Evolutionary conservation across 2,329 filamentous ascomycete species (phyloP), one percentile per base, ranked within the genome.

Genomic region (Thelonectria olida): DNA sequence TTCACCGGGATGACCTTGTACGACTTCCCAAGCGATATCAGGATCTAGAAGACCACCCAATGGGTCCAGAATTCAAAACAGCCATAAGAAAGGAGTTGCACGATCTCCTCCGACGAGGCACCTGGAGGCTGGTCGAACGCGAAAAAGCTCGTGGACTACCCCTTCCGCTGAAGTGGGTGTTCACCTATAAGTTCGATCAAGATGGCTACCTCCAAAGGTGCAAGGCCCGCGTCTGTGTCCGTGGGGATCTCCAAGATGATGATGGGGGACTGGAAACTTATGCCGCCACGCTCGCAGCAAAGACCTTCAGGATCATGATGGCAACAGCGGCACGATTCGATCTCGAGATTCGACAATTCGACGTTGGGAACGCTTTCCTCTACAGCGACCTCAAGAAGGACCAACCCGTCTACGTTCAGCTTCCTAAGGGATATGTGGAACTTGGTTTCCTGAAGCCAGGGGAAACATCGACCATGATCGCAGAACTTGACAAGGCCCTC

Each of bases 121-220:
- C n/a, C n/a, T n/a, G n/a, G n/a, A n/a, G n/a, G n/a, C n/a, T n/a
- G n/a, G n/a, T n/a, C n/a, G n/a, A n/a, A n/a, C n/a, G n/a, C n/a
- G n/a, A n/a, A n/a, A n/a, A n/a, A n/a, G n/a, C n/a, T n/a, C n/a
- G n/a, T n/a, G n/a, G n/a, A n/a, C n/a, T n/a, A n/a, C n/a, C n/a
- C n/a, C n/a, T n/a, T n/a, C n/a, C n/a, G n/a, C 72, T 20, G 17
- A 42, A 28, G 10, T 28, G 39, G 17, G 39, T 42, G 4, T 42
- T 42, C 17, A 42, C n/a, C 17, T 42, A 42, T 12, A 42, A 42
- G 39, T 42, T 42, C 39, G 19, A 42, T n/a, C 4, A 20, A 7
- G 39, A 48, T 22, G 25, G 25, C 9, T 31, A 31, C 23, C 44
- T 48, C 7, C 20, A 48, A 27, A 23, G 44, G 7, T 27, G 44